A percentile compares a stretch with the other conserved stretches of the same genome.
phyloP scores from a whole-genome alignment of 768 basidiomycete species.

The Phanerochaete sordida region DNA sequence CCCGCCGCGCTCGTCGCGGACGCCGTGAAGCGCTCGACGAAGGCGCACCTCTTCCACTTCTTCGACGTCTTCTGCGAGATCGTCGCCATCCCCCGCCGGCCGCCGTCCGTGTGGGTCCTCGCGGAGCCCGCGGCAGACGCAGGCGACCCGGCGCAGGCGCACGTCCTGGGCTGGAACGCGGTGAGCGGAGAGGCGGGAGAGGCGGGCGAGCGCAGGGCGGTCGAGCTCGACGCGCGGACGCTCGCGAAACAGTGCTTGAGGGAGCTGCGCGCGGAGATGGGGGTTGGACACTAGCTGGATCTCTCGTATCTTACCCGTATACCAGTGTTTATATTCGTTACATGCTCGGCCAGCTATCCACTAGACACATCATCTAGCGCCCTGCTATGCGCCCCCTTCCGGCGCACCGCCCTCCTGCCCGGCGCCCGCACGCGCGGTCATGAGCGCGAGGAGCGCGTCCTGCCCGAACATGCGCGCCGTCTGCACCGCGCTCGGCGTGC shows the following conservation, averaged over 20 bases:
- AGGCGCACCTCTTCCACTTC: slow-evolving; percentile 87
- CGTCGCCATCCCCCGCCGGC: slow-evolving; percentile 62
- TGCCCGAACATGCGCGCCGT: slow-evolving; percentile 66
- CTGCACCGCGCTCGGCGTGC: slow-evolving; percentile 66
- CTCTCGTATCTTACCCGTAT: neutral
- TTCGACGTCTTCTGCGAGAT: slow-evolving; percentile 80
- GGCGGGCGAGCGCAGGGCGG: slow-evolving; percentile 26
- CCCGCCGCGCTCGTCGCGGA: slow-evolving; percentile 62
- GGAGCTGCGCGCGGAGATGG: slow-evolving; percentile 74
- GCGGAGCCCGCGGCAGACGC: neutral
- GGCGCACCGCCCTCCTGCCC: too few species aligned
- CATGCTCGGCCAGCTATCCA: neutral
- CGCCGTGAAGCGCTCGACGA: slow-evolving; percentile 67
- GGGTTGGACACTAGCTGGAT: slow-evolving; percentile 31
- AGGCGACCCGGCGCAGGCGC: neutral
- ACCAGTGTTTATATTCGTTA: neutral
- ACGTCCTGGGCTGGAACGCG: slow-evolving; percentile 13
- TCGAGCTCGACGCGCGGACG: slow-evolving; percentile 61
- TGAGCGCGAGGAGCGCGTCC: slow-evolving; percentile 46
- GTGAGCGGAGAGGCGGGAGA: slow-evolving; percentile 13
- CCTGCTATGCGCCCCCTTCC: neutral
- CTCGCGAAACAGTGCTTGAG: slow-evolving; percentile 67
- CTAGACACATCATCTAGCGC: neutral
- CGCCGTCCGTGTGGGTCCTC: slow-evolving; percentile 64
- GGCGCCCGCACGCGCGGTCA: too few species aligned